A percentile compares a stretch with the other conserved stretches of the same genome.
These are phyloP conservation scores for Termitomyces titanicus DNA, from an alignment of 768 basidiomycete genomes.

Conservation along the genomic window DNA sequence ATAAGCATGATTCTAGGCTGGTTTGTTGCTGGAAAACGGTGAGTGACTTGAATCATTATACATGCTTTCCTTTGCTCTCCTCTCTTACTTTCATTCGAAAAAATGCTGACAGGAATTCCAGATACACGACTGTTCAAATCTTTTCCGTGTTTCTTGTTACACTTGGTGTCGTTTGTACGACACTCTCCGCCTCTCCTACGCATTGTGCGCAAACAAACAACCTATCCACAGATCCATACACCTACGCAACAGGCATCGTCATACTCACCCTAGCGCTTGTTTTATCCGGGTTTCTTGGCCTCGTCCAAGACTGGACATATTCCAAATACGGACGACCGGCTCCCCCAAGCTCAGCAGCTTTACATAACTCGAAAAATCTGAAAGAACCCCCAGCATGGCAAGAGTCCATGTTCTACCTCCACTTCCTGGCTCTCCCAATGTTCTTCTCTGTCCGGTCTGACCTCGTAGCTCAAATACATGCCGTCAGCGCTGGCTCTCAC, in stretches of 20 bases:
- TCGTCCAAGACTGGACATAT: constrained; percentile 83
- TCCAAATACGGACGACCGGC: constrained; percentile 31
- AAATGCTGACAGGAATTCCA: constrained; percentile 18
- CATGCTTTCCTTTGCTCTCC: neutral
- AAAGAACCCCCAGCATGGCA: constrained; percentile 52
- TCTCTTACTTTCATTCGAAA: too few relatives aligned
- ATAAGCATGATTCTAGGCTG: constrained; percentile 82
- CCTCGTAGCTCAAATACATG: constrained; percentile 42
- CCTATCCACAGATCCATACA: constrained; percentile 23
- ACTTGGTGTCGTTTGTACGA: constrained; percentile 73
- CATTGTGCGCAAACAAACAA: constrained; percentile 9
- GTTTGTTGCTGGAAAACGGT: constrained; percentile 62
- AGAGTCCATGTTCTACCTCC: constrained; percentile 91
- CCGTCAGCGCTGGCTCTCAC: constrained; percentile 38
- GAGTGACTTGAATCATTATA: constrained; percentile 16
- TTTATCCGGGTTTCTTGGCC: constrained; percentile 76
- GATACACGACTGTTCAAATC: constrained; percentile 64
- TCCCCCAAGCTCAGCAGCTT: constrained; percentile 9
- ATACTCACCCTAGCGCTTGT: constrained; percentile 77
- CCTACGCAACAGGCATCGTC: constrained; percentile 67
- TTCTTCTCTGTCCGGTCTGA: constrained; percentile 59
- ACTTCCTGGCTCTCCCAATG: constrained; percentile 76
- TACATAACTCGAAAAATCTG: neutral
- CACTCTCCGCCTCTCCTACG: constrained; percentile 65
- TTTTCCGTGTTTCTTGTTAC: constrained; percentile 80